A percentile compares a stretch with the other conserved stretches of the same genome.
These are phyloP conservation scores for Kazachstania psychrophila DNA, from an alignment of 805 yeast species.

Conservation along the genomic window DNA sequence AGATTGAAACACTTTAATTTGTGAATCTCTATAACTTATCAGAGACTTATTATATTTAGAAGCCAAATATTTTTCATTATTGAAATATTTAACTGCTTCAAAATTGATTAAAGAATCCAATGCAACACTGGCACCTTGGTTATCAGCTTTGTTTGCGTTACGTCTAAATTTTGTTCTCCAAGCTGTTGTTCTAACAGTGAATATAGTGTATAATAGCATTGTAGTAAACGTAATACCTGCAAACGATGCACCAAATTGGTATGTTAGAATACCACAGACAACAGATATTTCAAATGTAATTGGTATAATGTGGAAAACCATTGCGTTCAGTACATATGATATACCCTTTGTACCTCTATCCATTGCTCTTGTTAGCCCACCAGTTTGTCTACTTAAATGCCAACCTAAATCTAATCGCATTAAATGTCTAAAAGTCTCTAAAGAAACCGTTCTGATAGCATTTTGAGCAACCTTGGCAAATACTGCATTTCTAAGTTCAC, in stretches of 20 bases:
- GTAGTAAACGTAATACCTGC: conserved; percentile 84
- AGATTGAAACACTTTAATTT: conserved; percentile 76
- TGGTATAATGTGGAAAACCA: conserved; percentile 97
- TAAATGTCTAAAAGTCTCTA: conserved; percentile 76
- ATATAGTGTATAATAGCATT: conserved; percentile 78
- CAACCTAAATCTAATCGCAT: conserved; percentile 78
- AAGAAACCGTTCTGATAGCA: conserved; percentile 85
- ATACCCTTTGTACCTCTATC: conserved; percentile 98
- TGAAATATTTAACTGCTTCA: conserved; percentile 90
- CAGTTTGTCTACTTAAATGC: conserved; percentile 87
- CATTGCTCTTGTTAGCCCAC: conserved; percentile 91
- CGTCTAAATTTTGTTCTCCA: conserved; percentile 94
- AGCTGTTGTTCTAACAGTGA: conserved; percentile 86
- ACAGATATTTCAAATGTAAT: conserved; percentile 84
- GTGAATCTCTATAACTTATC: conserved; percentile 55
- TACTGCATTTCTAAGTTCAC: conserved; percentile 89
- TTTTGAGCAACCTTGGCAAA: conserved; percentile 93
- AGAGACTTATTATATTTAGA: conserved; percentile 71
- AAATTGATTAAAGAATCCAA: conserved; percentile 87
- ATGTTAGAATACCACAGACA: conserved; percentile 88
- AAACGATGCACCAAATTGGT: conserved; percentile 80
- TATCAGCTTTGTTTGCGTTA: conserved; percentile 86
- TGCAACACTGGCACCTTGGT: conserved; percentile 90
- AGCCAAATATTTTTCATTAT: conserved; percentile 77
- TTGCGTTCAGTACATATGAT: conserved; percentile 81